phyloP scores from a whole-genome alignment of 1,139 yeast genomes.

The Diutina pseudorugosa region DNA sequence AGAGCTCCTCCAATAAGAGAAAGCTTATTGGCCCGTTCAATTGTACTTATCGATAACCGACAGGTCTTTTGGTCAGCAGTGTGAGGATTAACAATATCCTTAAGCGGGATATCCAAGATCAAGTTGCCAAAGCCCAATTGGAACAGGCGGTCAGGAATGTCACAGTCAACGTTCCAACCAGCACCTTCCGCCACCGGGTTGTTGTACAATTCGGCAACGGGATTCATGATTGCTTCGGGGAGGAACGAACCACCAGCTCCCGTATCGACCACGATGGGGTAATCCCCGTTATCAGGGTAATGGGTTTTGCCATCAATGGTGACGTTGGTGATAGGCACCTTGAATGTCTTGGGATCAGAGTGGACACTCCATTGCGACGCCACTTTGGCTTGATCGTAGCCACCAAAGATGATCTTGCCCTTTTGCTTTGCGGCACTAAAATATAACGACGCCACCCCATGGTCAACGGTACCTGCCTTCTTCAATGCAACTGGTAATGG shows the following conservation, averaged over 20 bases:
- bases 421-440: too few relatives aligned
- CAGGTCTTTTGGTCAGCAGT: too few relatives aligned
- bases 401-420: conserved; percentile 1
- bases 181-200: background rate
- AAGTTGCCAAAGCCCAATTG: conserved; percentile 5
- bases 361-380: background rate
- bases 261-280: background rate
- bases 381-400: background rate
- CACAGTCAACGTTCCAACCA: background rate
- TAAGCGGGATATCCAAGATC: conserved; percentile 7
- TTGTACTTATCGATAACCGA: too few relatives aligned
- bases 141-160: background rate
- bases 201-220: background rate
- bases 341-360: background rate
- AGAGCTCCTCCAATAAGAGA: too few relatives aligned
- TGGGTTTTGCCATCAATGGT: background rate
- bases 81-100: conserved; percentile 6
- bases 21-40: too few relatives aligned
- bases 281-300: background rate
- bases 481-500: background rate
- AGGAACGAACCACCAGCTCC: background rate
- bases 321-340: background rate
- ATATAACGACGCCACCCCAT: too few relatives aligned
- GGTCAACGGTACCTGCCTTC: too few relatives aligned
- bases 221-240: background rate